Base-by-base conservation (phyloP, 345 rosid species). In the Salix caprea region DNA sequence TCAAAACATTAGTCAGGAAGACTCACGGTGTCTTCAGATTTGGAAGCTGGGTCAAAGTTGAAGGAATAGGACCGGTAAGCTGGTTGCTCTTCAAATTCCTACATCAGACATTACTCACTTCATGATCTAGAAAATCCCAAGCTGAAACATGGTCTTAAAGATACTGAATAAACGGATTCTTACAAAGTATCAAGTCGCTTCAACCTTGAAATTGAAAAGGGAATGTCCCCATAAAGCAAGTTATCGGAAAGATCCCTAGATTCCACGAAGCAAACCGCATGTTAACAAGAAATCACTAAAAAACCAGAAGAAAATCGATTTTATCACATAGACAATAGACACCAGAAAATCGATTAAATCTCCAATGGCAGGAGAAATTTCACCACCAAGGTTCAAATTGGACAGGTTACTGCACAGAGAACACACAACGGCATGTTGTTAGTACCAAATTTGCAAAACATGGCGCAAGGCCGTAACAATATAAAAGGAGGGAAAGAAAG, bases 61-160 rank as follows among this genome's bases (percentile, higher is more conserved):
- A 92, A 65, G 98, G 99, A 36, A 96, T 88, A n/a, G 98, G 98
- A 12, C 98, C 99, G 0, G 89, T 80, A 6, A 94, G 88, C 82
- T 85, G 89, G 81, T 96, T 96, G 87, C 88, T 89, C 88, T 94
- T 94, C 64, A 96, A 66, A 77, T 86, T 90, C 87, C 99, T 96
- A 86, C 26, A 65, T 11, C 4, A 23, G 6, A 37, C 44, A 67
- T 5, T 7, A 18, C 18, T 50, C 14, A 19, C 7, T 3, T 7
- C 60, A 15, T 16, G n/a, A 24, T 52, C 15, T 4, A 5, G 2
- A 9, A 11, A 26, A 26, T 19, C 52, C 0, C 66, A 2, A 13
- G 26, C 11, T 12, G 1, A 18, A 32, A 21, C 4, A 11, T 1
- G 4, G 12, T 11, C 7, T 19, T 0, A 4, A 15, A 15, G 30